Evolutionary conservation across 2,329 filamentous ascomycete species (phyloP).

Genomic region (Sordariomycetes sp.): DNA sequence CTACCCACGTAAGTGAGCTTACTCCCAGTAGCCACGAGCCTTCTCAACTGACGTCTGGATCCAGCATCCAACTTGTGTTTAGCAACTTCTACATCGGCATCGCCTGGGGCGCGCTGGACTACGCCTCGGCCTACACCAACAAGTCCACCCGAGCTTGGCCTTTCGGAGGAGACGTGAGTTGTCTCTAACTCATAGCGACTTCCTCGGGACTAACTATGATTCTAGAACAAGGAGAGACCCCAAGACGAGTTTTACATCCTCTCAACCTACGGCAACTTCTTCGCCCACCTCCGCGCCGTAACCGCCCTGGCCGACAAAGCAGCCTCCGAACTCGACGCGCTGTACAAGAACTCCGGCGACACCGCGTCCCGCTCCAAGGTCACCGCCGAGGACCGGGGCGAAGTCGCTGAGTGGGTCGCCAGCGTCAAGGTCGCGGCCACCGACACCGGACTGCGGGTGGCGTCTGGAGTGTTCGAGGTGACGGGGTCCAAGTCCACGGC

Average conservation of each 20-base stretch:
- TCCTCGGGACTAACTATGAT: not conserved
- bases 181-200: accelerated
- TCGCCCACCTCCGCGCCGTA: slow-evolving; percentile 46
- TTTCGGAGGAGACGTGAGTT: slow-evolving; percentile 42
- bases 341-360: slow-evolving; percentile 23
- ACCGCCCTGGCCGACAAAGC: slow-evolving; percentile 44
- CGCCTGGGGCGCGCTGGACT: slow-evolving; percentile 40
- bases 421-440: slow-evolving; percentile 50
- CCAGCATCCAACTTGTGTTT: slow-evolving; percentile 50
- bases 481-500: slow-evolving; percentile 45
- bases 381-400: slow-evolving; percentile 38
- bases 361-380: slow-evolving; percentile 25
- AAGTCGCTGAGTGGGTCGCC: slow-evolving; percentile 48
- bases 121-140: slow-evolving; percentile 41
- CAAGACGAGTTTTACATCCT: slow-evolving; percentile 55
- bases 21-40: not conserved
- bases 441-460: slow-evolving; percentile 43
- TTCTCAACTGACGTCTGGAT: not conserved
- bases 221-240: slow-evolving; percentile 37
- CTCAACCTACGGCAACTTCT: slow-evolving; percentile 49
- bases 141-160: slow-evolving; percentile 49
- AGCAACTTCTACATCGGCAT: slow-evolving; percentile 54
- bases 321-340: slow-evolving; percentile 28
- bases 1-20: slow-evolving; percentile 34
- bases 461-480: slow-evolving; percentile 49